Evolutionary conservation across 192 early-diverging fungal genomes (phyloP), one percentile per base, ranked within the genome.

Genomic region (Piromyces finnis): DNA sequence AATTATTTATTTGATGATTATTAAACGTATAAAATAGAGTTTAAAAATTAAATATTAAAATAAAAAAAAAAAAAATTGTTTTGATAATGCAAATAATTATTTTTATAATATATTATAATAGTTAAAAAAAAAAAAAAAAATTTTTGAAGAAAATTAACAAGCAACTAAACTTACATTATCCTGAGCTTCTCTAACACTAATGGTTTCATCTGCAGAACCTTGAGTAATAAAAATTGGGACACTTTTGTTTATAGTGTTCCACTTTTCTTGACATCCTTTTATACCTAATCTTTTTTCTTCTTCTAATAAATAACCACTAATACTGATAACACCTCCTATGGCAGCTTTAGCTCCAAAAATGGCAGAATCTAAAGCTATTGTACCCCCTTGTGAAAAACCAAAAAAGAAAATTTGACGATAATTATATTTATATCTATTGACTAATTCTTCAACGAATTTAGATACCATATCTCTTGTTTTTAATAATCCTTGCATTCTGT

Each of bases 341-440:
- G 77, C 27, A 0, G 81, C 29, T n/a, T 77, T 29, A 13, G 81
- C 82, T 28, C 90, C 90, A 78, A 90, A 88, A 14, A 92, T 83
- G 0, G 86, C 91, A 29, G 91, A 18, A 82, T 94, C 92, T 78
- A 95, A 78, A 30, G 92, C 92, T 22, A 89, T 86, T 9, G 86
- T 83, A 5, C 87, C 94, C 37, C 94, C 94, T 77, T 95, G 92
- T 16, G 91, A 88, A 83, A 94, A 95, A 6, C 94, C 94, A 84
- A 95, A 89, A 5, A 94, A 78, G 59, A 90, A 87, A 30, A 93
- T 87, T 28, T 27, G n/a, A 35, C 82, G 78, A 79, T 78, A 78
- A 77, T 37, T 79, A 51, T 22, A 77, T 82, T 79, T 22, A 51
- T 87, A 87, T 14, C 85, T 51, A 15, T 85, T 78, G 12, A 89